Base-by-base conservation (phyloP, 257 asterid genomes). In the Ilex asprella region DNA sequence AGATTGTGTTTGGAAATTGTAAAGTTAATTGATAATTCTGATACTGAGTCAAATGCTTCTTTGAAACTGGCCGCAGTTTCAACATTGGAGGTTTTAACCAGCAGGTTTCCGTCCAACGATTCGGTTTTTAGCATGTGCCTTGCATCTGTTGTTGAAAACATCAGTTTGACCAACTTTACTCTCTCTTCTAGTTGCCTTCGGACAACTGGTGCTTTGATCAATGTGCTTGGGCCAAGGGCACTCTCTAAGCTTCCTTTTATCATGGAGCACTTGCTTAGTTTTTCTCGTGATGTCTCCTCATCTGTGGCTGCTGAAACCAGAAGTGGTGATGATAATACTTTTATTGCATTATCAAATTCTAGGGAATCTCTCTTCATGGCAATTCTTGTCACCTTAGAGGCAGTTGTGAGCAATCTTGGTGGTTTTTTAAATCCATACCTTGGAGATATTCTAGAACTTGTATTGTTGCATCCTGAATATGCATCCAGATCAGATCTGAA, bases 191-290 rank as follows among this genome's bases (percentile, higher is more conserved):
- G 79, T 59, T 83, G 91, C 65, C 95, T 93, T 63, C 87, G 83
- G 29, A 76, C 99, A 12, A 70, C 87, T 58, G 91, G 96, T 63
- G 85, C 97, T 61, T 74, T 93, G 59, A 70, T 89, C 69, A 80
- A 78, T 65, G 94, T 90, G 21, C 91, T 93, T 61, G 99, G 99
- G 66, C 89, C 82, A 12, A 79, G 66, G 75, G 95, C 95, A 41
- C 84, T 89, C 61, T 81, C 82, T 32, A 86, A 83, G 78, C 96
- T 93, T 69, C 94, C 97, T 55, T 67, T 70, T 67, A 74, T 93
- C 58, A 87, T 93, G 95, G 76, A 62, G 65, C 61, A 67, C 70
- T 12, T 89, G 73, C 73, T 92, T 64, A 67, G 53, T 67, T 82
- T 75, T 72, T 76, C 83, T 66, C 54, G 52, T 55, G 82, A 69